A percentile compares a stretch with the other conserved stretches of the same genome.
These are phyloP conservation scores for Neonectria faginata DNA, from an alignment of 2,329 filamentous ascomycete species.

Conservation along the genomic window DNA sequence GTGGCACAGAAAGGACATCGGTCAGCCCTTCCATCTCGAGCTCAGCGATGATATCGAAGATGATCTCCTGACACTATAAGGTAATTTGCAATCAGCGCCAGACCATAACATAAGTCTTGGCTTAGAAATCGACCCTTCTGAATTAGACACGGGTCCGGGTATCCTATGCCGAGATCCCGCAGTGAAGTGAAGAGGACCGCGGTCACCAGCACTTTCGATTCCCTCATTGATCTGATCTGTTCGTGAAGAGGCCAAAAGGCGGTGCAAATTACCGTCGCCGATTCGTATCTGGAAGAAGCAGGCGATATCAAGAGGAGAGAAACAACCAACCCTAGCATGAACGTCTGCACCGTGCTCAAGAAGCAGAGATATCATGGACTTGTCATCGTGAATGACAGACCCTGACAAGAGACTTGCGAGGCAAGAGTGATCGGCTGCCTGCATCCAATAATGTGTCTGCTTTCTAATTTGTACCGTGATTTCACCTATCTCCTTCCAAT, in stretches of 20 bases:
- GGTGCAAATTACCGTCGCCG: neutral
- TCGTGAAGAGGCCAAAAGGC: neutral
- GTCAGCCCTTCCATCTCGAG: neutral
- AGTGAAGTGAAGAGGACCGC: neutral
- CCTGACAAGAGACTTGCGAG: neutral
- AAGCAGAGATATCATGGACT: neutral
- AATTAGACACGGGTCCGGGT: too few relatives aligned
- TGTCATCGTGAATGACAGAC: slow-evolving; percentile 9
- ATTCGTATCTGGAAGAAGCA: neutral
- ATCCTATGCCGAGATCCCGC: neutral
- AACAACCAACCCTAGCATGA: neutral
- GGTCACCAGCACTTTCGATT: neutral
- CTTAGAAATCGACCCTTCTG: neutral
- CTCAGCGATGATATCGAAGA: neutral
- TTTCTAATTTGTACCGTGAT: neutral
- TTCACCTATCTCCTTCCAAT: neutral
- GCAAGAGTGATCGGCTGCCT: too few relatives aligned
- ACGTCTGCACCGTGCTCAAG: neutral
- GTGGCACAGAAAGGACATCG: neutral
- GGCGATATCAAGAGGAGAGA: slow-evolving; percentile 17
- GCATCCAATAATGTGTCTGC: neutral
- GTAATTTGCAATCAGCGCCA: neutral
- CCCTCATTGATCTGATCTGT: neutral
- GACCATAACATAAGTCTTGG: neutral
- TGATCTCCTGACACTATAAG: neutral